Percentiles rank a stretch among this genome's conserved stretches.
Conservation (phyloP, 139 green algal genomes). For the Dunaliella primolecta region DNA sequence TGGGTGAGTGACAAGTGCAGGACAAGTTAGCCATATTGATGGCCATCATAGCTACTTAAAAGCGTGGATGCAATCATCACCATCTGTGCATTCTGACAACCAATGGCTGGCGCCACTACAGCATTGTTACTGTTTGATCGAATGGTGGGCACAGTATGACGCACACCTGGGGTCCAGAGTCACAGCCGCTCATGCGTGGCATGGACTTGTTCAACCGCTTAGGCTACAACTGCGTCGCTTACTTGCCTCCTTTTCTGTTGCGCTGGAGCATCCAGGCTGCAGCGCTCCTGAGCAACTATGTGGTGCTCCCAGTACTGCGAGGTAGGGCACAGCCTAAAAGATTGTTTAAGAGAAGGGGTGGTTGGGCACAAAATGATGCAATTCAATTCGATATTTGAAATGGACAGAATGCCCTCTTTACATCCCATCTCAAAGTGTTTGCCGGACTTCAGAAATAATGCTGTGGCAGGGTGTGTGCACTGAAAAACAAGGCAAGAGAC, state of each 20-base stretch:
- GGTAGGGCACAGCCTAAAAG: not conserved
- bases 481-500: too few relatives aligned
- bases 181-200: not conserved
- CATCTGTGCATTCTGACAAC: not conserved
- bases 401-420: not conserved
- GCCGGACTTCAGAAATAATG: too few relatives aligned
- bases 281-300: not conserved
- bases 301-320: not conserved
- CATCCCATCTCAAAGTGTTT: too few relatives aligned
- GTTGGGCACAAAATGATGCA: not conserved
- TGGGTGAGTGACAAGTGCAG: not conserved
- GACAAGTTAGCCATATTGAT: not conserved
- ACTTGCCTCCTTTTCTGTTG: not conserved
- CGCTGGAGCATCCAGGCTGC: not conserved
- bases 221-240: not conserved
- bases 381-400: not conserved
- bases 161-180: not conserved
- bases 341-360: not conserved
- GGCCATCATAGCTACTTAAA: not conserved
- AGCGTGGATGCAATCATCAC: not conserved
- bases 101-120: too few relatives aligned
- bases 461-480: not conserved
- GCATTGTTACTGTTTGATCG: not conserved
- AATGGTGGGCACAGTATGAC: not conserved
- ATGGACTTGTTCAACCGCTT: not conserved